These are phyloP conservation scores for Flaveria robusta DNA, from an alignment of 129 eudicot species.

Conservation along the genomic window DNA sequence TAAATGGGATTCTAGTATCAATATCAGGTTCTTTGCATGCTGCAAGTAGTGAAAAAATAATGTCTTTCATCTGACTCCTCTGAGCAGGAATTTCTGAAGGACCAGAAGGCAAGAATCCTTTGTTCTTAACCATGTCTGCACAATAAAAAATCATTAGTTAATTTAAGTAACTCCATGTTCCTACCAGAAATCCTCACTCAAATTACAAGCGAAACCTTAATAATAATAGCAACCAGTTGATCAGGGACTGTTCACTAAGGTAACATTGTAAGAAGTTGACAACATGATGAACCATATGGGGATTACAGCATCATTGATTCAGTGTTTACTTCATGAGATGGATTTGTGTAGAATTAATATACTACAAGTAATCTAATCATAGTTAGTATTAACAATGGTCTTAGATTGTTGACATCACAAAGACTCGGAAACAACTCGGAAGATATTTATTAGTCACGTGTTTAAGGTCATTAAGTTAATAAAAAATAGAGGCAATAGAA, in stretches of 20 bases:
- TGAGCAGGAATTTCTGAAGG: slow-evolving; percentile 96
- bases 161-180: slow-evolving; percentile 2
- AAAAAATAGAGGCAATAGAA: slow-evolving; percentile 25
- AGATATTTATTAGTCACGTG: neutral
- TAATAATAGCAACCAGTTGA: slow-evolving; percentile 5
- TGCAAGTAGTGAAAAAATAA: slow-evolving; percentile 77
- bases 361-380: neutral
- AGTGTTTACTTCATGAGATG: slow-evolving; percentile 11
- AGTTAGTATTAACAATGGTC: slow-evolving; percentile 26
- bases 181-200: slow-evolving; percentile 3
- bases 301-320: slow-evolving; percentile 5
- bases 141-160: slow-evolving; percentile 2
- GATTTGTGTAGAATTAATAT: slow-evolving; percentile 5
- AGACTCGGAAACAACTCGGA: slow-evolving; percentile 11
- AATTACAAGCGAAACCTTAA: neutral
- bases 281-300: slow-evolving; percentile 3
- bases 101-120: slow-evolving; percentile 97
- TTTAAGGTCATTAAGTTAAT: slow-evolving; percentile 19
- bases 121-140: slow-evolving; percentile 97
- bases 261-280: neutral
- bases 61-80: slow-evolving; percentile 88
- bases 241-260: slow-evolving; percentile 15
- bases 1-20: slow-evolving; percentile 89
- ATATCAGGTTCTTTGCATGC: slow-evolving; percentile 97
- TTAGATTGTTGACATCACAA: neutral